A percentile compares a stretch with the other conserved stretches of the same genome.
Conservation (phyloP, 2,329 filamentous ascomycete genomes). For the Tolypocladium tundrense region DNA sequence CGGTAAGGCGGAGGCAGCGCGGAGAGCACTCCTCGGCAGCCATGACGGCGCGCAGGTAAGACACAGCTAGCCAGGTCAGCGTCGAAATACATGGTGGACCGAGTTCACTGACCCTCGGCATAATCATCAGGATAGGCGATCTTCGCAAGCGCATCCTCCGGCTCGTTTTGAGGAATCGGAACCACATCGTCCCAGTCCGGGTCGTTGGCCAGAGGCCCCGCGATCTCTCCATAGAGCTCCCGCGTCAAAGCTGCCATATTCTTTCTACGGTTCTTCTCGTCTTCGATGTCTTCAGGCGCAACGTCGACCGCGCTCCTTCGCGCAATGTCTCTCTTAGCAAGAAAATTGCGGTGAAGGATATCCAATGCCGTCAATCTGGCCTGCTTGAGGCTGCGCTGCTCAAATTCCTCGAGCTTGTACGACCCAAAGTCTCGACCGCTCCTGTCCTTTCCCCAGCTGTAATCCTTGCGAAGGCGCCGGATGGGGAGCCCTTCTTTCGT, state of each 20-base stretch:
- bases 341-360: constrained; percentile 34
- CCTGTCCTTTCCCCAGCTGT: constrained; percentile 41
- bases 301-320: constrained; percentile 13
- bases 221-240: constrained; percentile 42
- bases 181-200: constrained; percentile 75
- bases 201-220: constrained; percentile 43
- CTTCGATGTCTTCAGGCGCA: constrained; percentile 28
- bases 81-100: background rate
- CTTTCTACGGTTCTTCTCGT: constrained; percentile 35
- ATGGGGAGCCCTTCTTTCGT: constrained; percentile 41
- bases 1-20: constrained; percentile 70
- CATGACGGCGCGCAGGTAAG: constrained; percentile 92
- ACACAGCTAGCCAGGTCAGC: constrained; percentile 51
- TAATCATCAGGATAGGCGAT: constrained; percentile 91
- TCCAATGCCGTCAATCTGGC: constrained; percentile 31
- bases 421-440: constrained; percentile 37
- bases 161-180: constrained; percentile 76
- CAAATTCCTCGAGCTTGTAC: constrained; percentile 36
- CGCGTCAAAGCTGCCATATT: constrained; percentile 41
- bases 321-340: constrained; percentile 23
- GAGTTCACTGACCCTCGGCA: constrained; percentile 50
- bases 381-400: constrained; percentile 30
- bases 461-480: constrained; percentile 28
- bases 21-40: constrained; percentile 72
- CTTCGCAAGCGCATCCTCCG: constrained; percentile 72